Base-by-base conservation (phyloP, 345 rosid genomes). In the Eucalyptus rudis region DNA sequence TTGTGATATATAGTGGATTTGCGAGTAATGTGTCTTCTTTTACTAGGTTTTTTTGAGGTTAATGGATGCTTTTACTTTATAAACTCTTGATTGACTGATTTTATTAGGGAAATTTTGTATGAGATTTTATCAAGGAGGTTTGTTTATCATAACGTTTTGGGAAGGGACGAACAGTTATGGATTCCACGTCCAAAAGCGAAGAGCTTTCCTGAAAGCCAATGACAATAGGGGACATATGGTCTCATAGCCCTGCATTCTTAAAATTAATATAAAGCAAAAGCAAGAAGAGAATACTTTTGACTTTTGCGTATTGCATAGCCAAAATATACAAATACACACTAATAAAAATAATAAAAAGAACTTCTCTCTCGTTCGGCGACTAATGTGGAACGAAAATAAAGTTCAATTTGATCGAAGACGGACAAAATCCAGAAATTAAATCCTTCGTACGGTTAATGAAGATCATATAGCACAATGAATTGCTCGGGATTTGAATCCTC, bases 141-240 rank as follows among this genome's bases (percentile, higher is more conserved):
- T 87, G 33, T 45, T 54, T 87, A 87, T 40, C 5, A 3, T 50
- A 49, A n/a, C 19, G 87, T 24, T 43, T 81, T 27, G 59, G 24
- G 58, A 25, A 50, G 66, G 45, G 89, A 87, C 4, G 86, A 86
- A 90, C 90, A 81, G 91, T 93, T 81, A 91, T 96, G 98, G 96
- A 96, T 93, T 97, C 99, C 99, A 97, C 99, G 96, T 96, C 94
- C 95, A 92, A 97, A 96, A 95, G 95, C 58, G 49, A 88, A 86
- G 81, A 89, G 89, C 89, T 94, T 94, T 94, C 91, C 90, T 90
- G 93, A 90, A 88, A 86, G 87, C 90, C 93, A 93, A 81, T 91
- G 51, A 87, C 59, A 45, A 51, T 40, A 76, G 89, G n/a, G 27
- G 45, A 76, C 68, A 89, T 49, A 68, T 64, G 58, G 27, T 36